Percentiles rank a stretch among this genome's conserved stretches.
Conservation (phyloP, 2,329 filamentous ascomycete species). For the Curvularia sp. region DNA sequence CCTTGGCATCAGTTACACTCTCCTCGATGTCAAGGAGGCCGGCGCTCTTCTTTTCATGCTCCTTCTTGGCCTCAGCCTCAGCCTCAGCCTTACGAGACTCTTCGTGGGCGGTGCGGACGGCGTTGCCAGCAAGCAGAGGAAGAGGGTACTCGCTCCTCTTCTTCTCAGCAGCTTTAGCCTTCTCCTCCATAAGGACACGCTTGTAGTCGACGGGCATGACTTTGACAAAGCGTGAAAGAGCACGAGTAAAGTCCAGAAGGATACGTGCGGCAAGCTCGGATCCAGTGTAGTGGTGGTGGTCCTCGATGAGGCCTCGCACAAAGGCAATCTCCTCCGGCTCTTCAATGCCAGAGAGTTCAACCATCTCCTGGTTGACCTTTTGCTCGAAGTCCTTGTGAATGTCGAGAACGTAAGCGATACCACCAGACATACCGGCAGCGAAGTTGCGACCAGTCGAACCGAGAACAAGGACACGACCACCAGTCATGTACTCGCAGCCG, state of each 20-base stretch:
- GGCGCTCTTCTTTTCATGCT: conserved; percentile 76
- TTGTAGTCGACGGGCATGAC: conserved; percentile 96
- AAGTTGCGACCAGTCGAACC: conserved; percentile 95
- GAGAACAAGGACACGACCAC: conserved; percentile 85
- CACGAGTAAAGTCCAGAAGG: conserved; percentile 92
- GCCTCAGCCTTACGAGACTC: conserved; percentile 62
- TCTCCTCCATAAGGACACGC: conserved; percentile 85
- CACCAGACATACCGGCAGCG: conserved; percentile 96
- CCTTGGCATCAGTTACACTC: conserved; percentile 80
- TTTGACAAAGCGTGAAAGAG: conserved; percentile 89
- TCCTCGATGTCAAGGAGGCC: conserved; percentile 85
- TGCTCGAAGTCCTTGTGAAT: conserved; percentile 86
- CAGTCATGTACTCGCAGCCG: conserved; percentile 98
- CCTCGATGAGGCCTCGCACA: conserved; percentile 88
- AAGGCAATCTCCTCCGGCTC: conserved; percentile 90
- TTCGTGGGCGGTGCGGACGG: conserved; percentile 61
- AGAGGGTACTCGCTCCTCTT: conserved; percentile 85
- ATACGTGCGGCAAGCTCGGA: conserved; percentile 93
- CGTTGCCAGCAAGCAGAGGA: conserved; percentile 73
- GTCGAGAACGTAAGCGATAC: conserved; percentile 94
- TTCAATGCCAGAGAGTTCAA: conserved; percentile 83
- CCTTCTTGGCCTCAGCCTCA: conserved; percentile 68
- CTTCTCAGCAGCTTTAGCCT: conserved; percentile 81
- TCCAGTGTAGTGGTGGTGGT: conserved; percentile 97
- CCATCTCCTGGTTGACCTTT: conserved; percentile 98